These are phyloP conservation scores for Phoma sp. DNA, from an alignment of 2,329 filamentous ascomycete genomes.

Conservation along the genomic window DNA sequence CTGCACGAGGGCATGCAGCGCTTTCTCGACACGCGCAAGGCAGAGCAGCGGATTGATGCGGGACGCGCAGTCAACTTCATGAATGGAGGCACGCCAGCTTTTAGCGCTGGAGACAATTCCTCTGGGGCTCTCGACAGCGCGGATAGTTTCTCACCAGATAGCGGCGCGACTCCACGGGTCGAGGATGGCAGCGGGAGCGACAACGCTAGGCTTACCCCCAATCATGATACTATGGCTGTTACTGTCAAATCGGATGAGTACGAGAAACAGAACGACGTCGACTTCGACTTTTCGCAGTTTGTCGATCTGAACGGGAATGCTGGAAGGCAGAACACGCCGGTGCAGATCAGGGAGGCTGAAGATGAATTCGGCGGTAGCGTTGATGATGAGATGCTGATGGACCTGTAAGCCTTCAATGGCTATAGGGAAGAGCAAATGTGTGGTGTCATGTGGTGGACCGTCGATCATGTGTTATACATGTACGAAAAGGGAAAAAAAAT, in stretches of 20 bases:
- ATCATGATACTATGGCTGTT: too few relatives aligned
- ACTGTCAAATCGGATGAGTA: not conserved
- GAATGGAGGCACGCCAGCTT: not conserved
- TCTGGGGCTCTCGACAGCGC: not conserved
- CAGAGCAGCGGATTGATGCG: not conserved
- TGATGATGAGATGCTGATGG: constrained; percentile 39
- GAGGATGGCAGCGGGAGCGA: not conserved
- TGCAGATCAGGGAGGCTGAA: not conserved
- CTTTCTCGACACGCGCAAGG: constrained; percentile 1
- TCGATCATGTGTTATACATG: not conserved
- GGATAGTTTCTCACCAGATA: not conserved
- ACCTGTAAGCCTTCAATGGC: constrained; percentile 11
- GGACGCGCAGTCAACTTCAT: not conserved
- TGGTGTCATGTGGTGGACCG: too few relatives aligned
- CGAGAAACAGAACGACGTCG: not conserved
- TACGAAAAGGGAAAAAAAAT: not conserved
- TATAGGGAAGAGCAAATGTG: not conserved
- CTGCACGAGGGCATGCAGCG: constrained; percentile 26
- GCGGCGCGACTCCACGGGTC: not conserved
- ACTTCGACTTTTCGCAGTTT: not conserved
- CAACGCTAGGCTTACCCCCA: not conserved
- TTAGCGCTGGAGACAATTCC: not conserved
- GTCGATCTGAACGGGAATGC: not conserved
- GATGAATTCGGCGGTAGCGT: constrained; percentile 12
- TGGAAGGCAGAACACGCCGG: not conserved